Evolutionary conservation across 2,329 filamentous ascomycete species (phyloP), one percentile per base, ranked within the genome.

Genomic region (Botryotinia globosa): DNA sequence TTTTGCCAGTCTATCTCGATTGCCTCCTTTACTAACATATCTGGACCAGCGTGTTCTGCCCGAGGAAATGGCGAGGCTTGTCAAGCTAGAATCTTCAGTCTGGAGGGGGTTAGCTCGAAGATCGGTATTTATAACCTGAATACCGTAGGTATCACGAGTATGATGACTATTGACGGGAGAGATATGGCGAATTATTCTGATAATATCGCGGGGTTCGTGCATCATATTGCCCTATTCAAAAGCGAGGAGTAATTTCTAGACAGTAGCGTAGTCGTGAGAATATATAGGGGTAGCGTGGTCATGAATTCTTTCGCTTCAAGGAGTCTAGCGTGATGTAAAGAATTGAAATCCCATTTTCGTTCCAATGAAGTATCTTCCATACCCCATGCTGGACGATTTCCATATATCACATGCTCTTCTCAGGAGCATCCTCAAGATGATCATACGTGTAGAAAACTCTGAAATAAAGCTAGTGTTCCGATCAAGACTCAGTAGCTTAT

Each of bases 121-220:
- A 56, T 78, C 32, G 74, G 76, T 51, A 42, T 78, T 22, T 78
- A 78, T 37, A 72, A 70, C 32, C 67, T 78, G 20, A 77, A 62
- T 59, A 78, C 77, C 3, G 73, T 78, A 0, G 77, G 77, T 3
- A 62, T 62, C 10, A 72, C 54, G 6, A 78, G 74, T 56, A 78
- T 78, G 77, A 73, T 78, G 29, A 73, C 73, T 16, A 39, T 71
- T n/a, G 66, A 74, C 59, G 76, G 77, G 4, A 64, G 18, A 22
- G 74, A 67, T 62, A 9, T 72, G 29, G 75, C 74, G 16, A 58
- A 66, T 18, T 74, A 73, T 34, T 56, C 34, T 34, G 75, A 76
- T 56, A 78, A 78, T 54, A 22, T 76, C 34, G 74, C 73, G 59
- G 71, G 62, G 4, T 72, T 58, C n/a, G 29, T 61, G 10, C 39